Evolutionary conservation across 441 rosid genomes (phyloP), one percentile per base, ranked within the genome.

Genomic region (Geranium incanum): DNA sequence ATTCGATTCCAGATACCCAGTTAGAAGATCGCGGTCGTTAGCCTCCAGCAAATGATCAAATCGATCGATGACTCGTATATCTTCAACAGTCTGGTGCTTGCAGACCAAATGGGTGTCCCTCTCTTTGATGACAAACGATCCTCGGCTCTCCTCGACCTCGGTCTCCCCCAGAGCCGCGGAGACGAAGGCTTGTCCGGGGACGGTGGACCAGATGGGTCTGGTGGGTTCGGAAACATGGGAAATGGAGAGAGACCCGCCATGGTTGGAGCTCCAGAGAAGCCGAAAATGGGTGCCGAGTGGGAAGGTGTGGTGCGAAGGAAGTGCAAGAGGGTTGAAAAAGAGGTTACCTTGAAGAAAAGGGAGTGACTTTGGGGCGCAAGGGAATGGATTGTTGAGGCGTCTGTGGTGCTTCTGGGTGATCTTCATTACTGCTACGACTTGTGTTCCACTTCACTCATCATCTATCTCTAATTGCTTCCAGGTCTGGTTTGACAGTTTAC

Each of bases 71-170:
- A 78, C 81, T 41, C 76, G 70, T 48, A 88, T 80, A 39, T 82
- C 85, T 69, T 86, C 86, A 28, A 88, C 52, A 4, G 80, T 85
- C 70, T 86, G 93, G 64, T 85, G 86, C 70, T 81, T 73, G 57
- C 84, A 88, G 23, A 83, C 64, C 66, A 86, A 64, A 28, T 43
- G 85, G 68, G 81, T 71, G 33, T 77, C 52, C 37, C 69, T 68
- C 38, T 86, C 88, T 60, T 78, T 83, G 57, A 88, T 52, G 37
- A 71, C 76, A 68, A 86, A 88, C 1, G 91, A 88, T 70, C 93
- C 93, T 63, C 93, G 81, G 81, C 91, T 86, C 76, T 88, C 93
- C 71, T 86, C 84, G 48, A 88, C 85, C 81, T 85, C 85, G 12
- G 91, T 85, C 41, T 85, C 86, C 1, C 78, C 84, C 79, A 76